Conservation (phyloP, 108 stramenopile genomes). For the Ochromonas danica region DNA sequence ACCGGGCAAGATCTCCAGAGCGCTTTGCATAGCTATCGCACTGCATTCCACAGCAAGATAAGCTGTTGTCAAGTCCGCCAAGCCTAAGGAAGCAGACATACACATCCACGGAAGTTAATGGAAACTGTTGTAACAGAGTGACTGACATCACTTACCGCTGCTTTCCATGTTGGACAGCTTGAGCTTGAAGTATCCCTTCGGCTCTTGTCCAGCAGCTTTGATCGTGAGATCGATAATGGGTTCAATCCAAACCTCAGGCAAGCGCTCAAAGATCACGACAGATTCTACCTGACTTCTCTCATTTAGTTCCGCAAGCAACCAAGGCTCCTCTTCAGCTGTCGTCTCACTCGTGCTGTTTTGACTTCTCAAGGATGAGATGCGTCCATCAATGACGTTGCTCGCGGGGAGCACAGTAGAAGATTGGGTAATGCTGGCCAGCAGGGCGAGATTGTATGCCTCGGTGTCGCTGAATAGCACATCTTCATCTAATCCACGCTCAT, state of each 20-base stretch:
- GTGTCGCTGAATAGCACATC: constrained; percentile 10
- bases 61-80: neutral
- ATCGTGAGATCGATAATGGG: constrained; percentile 7
- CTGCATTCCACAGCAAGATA: neutral
- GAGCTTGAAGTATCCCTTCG: neutral
- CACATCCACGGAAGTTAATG: too few species aligned
- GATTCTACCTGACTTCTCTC: neutral
- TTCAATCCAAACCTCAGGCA: constrained; percentile 20
- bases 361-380: neutral
- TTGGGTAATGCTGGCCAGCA: neutral
- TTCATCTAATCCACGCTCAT: neutral
- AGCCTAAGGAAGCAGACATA: neutral
- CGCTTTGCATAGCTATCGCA: neutral
- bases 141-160: neutral
- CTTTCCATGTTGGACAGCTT: neutral
- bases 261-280: neutral
- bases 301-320: neutral
- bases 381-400: neutral
- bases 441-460: constrained; percentile 1
- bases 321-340: neutral
- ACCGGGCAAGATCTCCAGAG: neutral
- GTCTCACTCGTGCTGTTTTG: neutral
- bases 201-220: neutral
- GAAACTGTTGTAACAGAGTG: too few species aligned
- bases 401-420: neutral